Evolutionary conservation across 192 early-diverging fungal species (phyloP).

Genomic region (Helicostylum pulchrum): DNA sequence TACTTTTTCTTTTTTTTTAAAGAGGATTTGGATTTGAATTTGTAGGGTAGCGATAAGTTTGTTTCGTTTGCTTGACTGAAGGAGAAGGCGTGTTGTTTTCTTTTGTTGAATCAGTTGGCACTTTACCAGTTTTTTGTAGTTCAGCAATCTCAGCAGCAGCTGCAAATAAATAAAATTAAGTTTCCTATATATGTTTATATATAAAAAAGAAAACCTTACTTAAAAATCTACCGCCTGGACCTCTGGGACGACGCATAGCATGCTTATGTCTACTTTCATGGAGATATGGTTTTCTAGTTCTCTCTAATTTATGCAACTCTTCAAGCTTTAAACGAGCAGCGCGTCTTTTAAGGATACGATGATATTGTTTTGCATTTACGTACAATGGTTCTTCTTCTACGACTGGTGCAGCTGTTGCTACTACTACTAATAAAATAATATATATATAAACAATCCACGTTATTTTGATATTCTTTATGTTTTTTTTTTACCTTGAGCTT

Average conservation of each 20-base stretch:
- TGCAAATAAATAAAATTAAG: slow-evolving; percentile 2
- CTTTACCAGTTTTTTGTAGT: slow-evolving; percentile 40
- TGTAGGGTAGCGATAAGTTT: neutral
- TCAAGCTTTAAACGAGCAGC: slow-evolving; percentile 86
- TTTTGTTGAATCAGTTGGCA: neutral
- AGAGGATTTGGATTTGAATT: too few relatives aligned
- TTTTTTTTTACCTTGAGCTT: neutral
- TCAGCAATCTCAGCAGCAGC: slow-evolving; percentile 72
- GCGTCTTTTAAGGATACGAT: slow-evolving; percentile 92
- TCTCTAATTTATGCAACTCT: slow-evolving; percentile 70
- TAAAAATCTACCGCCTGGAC: slow-evolving; percentile 94
- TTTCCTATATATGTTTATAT: neutral
- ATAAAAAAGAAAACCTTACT: slow-evolving; percentile 31
- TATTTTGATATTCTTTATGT: neutral
- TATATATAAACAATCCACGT: neutral
- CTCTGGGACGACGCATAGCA: slow-evolving; percentile 95
- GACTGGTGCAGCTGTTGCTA: too few relatives aligned
- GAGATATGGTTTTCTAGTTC: slow-evolving; percentile 87
- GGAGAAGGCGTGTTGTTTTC: neutral
- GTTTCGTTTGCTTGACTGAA: neutral
- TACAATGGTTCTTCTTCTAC: slow-evolving; percentile 80
- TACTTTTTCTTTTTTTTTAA: too few relatives aligned
- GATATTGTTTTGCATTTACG: slow-evolving; percentile 98
- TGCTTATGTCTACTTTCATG: slow-evolving; percentile 98
- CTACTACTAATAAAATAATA: neutral